Evolutionary conservation across 2,329 filamentous ascomycete species (phyloP), one percentile per base, ranked within the genome.

Genomic region (Clonostachys byssicola): DNA sequence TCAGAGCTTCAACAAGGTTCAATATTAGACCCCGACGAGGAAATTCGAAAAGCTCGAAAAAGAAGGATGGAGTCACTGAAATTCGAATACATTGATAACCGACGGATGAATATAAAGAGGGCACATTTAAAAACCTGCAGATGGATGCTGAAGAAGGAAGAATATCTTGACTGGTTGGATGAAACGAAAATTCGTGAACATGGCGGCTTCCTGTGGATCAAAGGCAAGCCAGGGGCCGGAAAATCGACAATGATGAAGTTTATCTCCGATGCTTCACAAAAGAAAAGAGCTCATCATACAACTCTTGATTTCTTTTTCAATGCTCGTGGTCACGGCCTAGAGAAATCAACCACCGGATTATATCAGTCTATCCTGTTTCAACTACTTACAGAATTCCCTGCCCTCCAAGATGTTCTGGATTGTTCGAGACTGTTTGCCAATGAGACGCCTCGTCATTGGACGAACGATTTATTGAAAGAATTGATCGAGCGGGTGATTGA

Each of bases 191-290:
- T 43, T 17, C 18, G 33, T 2, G 20, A 60, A 3, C 62, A 71
- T 35, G 48, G 60, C 30, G 70, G 70, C 6, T 65, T 77, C 34
- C 50, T 77, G 1, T 77, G 71, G 73, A 71, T 77, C 30, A 65
- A 66, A 42, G 74, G 73, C 1, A 73, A 75, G 12, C 65, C 70
- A 1, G 71, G 71, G 0, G 59, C 63, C 2, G 69, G 71, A 0
- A 78, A 78, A 46, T 78, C 69, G 0, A 74, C 68, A 0, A 47
- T 73, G 5, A 74, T 75, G 67, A 75, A 74, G 44, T 73, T 68
- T 40, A 52, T 56, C 2, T 47, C 74, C 1, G 69, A 65, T 1
- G 77, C 75, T 56, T 78, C 77, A 56, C 78, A 77, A 61, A 71
- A 13, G 12, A 49, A 2, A 4, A 13, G 17, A 34, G 12, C 34